phyloP scores from a whole-genome alignment of 257 asterid species.

The Solanum piurae region DNA sequence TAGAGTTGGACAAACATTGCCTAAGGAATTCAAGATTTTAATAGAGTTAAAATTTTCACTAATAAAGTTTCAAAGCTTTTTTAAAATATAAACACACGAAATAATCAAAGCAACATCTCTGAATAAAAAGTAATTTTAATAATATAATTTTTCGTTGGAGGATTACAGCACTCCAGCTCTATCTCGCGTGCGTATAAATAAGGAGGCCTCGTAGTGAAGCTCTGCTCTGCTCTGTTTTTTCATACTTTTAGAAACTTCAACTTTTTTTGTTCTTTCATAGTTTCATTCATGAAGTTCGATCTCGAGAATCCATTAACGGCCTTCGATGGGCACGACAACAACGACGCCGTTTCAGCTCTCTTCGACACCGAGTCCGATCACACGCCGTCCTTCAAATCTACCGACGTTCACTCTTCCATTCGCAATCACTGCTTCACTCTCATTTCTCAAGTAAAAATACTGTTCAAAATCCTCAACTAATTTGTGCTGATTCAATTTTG shows the following conservation, averaged over 20 bases:
- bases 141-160: no score
- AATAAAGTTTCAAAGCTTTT: no score
- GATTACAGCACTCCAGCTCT: neutral
- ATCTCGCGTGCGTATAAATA: neutral
- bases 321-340: constrained; percentile 5
- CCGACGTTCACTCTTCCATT: constrained; percentile 19
- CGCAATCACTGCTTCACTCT: constrained; percentile 39
- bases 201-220: neutral
- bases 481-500: neutral
- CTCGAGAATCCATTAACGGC: constrained; percentile 35
- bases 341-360: constrained; percentile 34
- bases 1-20: neutral
- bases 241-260: neutral
- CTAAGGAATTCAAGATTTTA: neutral
- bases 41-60: no score
- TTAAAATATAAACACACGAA: no score
- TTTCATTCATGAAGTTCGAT: constrained; percentile 23
- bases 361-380: constrained; percentile 42
- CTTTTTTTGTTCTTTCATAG: neutral
- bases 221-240: neutral
- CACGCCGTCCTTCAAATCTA: constrained; percentile 22
- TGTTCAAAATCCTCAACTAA: neutral
- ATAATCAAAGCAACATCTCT: no score
- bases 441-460: constrained; percentile 25
- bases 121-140: neutral